Percentiles rank a stretch among this genome's conserved stretches.
Conservation (phyloP, 192 early-diverging fungal species). For the Coemansia asiatica region DNA sequence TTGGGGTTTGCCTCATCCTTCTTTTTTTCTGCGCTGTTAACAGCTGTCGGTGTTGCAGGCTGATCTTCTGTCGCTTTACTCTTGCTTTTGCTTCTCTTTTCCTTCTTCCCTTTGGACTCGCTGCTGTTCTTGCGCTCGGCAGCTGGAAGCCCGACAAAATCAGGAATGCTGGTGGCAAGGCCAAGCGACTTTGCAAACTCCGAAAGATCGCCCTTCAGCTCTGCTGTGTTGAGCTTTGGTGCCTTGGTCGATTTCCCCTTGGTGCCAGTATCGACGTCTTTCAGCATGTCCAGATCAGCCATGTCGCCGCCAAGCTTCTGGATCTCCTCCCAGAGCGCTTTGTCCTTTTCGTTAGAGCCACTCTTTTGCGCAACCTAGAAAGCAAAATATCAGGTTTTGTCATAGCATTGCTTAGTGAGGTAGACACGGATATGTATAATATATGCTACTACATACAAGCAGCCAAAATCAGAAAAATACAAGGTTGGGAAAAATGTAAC, state of each 20-base stretch:
- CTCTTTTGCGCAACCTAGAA: not conserved
- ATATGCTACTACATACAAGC: too few relatives aligned
- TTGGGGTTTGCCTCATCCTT: not conserved
- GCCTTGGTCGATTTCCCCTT: constrained; percentile 22
- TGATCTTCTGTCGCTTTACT: not conserved
- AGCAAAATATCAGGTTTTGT: not conserved
- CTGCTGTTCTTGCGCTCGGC: constrained; percentile 22
- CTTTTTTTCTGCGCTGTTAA: constrained; percentile 5
- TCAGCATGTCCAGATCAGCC: constrained; percentile 60
- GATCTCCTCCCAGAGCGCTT: constrained; percentile 62
- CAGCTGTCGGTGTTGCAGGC: not conserved
- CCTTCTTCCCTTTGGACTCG: too few relatives aligned
- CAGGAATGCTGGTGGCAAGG: constrained; percentile 26
- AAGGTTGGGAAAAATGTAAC: not conserved
- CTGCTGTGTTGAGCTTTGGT: constrained; percentile 15
- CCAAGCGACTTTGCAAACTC: constrained; percentile 48
- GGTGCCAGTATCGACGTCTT: constrained; percentile 56
- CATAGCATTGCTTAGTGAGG: too few relatives aligned
- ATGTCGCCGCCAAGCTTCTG: constrained; percentile 62
- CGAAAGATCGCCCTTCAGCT: constrained; percentile 32
- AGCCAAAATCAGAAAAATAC: too few relatives aligned
- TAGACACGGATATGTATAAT: too few relatives aligned
- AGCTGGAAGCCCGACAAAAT: constrained; percentile 28
- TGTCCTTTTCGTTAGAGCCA: not conserved
- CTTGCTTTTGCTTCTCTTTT: constrained; percentile 3